phyloP scores from a whole-genome alignment of 2,329 filamentous ascomycete genomes.

The Ceratocystis lukuohia region DNA sequence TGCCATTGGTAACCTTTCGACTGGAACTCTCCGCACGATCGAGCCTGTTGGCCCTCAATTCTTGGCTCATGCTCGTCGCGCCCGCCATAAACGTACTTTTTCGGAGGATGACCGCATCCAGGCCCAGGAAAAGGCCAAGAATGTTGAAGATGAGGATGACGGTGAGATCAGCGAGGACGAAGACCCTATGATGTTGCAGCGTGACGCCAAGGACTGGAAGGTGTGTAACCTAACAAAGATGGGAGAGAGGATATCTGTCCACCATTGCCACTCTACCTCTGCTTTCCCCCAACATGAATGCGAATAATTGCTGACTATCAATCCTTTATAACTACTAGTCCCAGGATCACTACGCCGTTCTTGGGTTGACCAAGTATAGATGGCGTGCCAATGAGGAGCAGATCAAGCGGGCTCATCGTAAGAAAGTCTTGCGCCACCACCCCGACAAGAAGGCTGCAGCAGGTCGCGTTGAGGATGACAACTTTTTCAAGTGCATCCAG shows the following conservation, averaged over 20 bases:
- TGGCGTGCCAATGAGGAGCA: constrained; percentile 90
- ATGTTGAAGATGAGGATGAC: constrained; percentile 79
- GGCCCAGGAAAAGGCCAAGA: constrained; percentile 88
- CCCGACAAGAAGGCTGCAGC: constrained; percentile 96
- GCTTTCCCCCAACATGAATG: neutral
- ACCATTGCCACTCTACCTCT: neutral
- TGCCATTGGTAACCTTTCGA: constrained; percentile 60
- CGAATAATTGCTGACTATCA: neutral
- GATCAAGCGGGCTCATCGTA: constrained; percentile 97
- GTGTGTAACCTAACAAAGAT: constrained; percentile 34
- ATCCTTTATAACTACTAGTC: constrained; percentile 34
- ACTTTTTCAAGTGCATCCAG: constrained; percentile 99
- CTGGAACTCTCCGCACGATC: constrained; percentile 70
- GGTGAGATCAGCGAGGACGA: constrained; percentile 89
- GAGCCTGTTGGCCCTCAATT: constrained; percentile 97
- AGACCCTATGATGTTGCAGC: constrained; percentile 79
- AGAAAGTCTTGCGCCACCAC: constrained; percentile 98
- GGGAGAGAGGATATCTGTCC: neutral
- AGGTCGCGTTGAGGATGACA: constrained; percentile 79
- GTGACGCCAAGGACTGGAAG: constrained; percentile 99
- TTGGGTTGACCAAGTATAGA: constrained; percentile 84
- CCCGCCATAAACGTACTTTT: constrained; percentile 93
- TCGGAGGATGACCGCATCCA: constrained; percentile 97
- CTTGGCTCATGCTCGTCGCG: constrained; percentile 88
- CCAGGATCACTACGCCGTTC: constrained; percentile 96